Base-by-base conservation (phyloP, 257 asterid genomes). In the Mitragyna speciosa region DNA sequence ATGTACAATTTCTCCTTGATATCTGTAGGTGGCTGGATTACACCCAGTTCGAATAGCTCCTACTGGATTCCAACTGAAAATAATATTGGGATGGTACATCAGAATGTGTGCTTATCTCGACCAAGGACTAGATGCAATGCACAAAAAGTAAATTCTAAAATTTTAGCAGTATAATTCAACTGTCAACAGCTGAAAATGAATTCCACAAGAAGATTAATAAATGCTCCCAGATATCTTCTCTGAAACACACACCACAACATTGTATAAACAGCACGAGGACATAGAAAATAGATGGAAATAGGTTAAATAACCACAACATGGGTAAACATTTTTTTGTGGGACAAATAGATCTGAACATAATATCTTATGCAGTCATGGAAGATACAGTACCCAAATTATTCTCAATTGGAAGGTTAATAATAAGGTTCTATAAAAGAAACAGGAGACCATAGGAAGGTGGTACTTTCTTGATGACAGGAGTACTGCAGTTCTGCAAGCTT, bases 41-140 rank as follows among this genome's bases (percentile, higher is more conserved):
- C 91, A 86, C 80, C 98, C 98, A 48, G 96, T 89, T 80, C 96
- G 89, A 83, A 95, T 88, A 54, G 97, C 99, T 63, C 99, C 99
- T 31, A 90, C 94, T 48, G 98, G 99, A 85, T 89, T 93, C 99
- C 99, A 95, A 85, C 99, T 95, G 95, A 77, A 86, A 87, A 41
- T 75, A 48, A 30, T 69, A n/a, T 20, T 64, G 19, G 17, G 58
- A 79, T 39, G 73, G 52, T 19, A 77, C 73, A 63, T 33, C 43
- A 24, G 67, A 12, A n/a, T 20, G 9, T 54, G 70, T 33, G 41
- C 41, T 30, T 17, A 2, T 15, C 20, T 78, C 11, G 26, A 68
- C 41, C 11, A 30, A 12, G 81, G 75, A 78, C 36, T 43, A 17
- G 26, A 19, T 17, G 24, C 43, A 51, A 69, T 41, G 47, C 30